Conservation (phyloP, 768 basidiomycete genomes). For the Baorangia bicolor region DNA sequence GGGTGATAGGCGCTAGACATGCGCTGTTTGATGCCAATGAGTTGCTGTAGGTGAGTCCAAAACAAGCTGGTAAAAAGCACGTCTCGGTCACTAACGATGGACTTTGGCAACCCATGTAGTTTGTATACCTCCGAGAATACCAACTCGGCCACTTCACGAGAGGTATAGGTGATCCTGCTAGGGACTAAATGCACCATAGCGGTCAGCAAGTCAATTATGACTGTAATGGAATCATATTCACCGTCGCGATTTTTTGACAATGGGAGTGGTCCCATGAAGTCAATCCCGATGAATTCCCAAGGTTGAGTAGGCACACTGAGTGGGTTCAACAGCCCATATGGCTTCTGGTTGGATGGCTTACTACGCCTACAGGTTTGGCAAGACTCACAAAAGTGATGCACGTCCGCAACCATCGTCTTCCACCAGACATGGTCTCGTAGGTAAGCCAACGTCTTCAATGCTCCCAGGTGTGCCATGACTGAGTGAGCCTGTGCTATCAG, state of each 20-base stretch:
- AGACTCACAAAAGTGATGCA: no score
- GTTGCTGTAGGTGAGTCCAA: background rate
- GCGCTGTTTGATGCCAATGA: background rate
- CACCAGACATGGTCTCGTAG: no score
- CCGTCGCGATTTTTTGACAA: background rate
- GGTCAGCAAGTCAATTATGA: background rate
- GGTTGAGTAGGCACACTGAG: no score
- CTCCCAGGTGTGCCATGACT: no score
- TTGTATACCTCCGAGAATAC: background rate
- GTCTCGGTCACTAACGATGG: background rate
- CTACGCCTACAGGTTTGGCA: no score
- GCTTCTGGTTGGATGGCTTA: no score
- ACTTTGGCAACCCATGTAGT: background rate
- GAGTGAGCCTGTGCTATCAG: no score
- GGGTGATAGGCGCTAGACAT: constrained; percentile 33
- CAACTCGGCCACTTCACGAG: background rate
- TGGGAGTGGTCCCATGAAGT: background rate
- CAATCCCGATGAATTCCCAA: background rate
- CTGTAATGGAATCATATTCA: background rate
- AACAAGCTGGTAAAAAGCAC: background rate
- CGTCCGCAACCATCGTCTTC: no score
- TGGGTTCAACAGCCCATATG: no score
- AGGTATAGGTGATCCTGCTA: background rate
- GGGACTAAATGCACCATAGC: background rate
- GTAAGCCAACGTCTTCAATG: no score